phyloP scores from a whole-genome alignment of 371 early-diverging fungal genomes.

The Modicella reniformis region DNA sequence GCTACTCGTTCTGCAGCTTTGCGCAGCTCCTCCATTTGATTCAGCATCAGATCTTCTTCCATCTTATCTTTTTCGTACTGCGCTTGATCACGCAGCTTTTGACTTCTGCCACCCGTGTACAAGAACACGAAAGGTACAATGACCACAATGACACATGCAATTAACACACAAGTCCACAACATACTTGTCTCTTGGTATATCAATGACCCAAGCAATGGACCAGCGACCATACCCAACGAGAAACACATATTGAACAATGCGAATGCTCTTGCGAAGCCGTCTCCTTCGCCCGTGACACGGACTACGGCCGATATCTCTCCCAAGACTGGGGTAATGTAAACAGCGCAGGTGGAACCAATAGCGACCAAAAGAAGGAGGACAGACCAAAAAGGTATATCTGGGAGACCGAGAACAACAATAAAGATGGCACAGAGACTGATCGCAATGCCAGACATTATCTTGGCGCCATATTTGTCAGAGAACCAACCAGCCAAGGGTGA shows the following conservation, averaged over 20 bases:
- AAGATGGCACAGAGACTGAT: constrained; percentile 54
- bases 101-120: constrained; percentile 38
- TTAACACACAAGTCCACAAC: constrained; percentile 45
- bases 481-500: constrained; percentile 59
- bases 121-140: constrained; percentile 32
- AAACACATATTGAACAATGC: constrained; percentile 63
- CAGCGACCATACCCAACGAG: constrained; percentile 40
- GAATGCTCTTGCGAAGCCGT: constrained; percentile 59
- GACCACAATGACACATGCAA: constrained; percentile 16
- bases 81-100: constrained; percentile 32
- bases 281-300: constrained; percentile 51
- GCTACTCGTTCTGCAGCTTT: constrained; percentile 3
- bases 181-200: constrained; percentile 42
- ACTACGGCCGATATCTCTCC: constrained; percentile 60
- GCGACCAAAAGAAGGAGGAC: constrained; percentile 54
- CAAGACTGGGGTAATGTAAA: constrained; percentile 57
- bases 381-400: constrained; percentile 44
- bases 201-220: constrained; percentile 34
- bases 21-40: constrained; percentile 18
- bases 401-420: constrained; percentile 56
- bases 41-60: constrained; percentile 22
- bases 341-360: constrained; percentile 56
- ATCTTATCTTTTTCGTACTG: constrained; percentile 37
- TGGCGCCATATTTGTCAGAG: constrained; percentile 59
- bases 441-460: constrained; percentile 52